Conservation (phyloP, 305 asterid genomes). For the Striga hermonthica region DNA sequence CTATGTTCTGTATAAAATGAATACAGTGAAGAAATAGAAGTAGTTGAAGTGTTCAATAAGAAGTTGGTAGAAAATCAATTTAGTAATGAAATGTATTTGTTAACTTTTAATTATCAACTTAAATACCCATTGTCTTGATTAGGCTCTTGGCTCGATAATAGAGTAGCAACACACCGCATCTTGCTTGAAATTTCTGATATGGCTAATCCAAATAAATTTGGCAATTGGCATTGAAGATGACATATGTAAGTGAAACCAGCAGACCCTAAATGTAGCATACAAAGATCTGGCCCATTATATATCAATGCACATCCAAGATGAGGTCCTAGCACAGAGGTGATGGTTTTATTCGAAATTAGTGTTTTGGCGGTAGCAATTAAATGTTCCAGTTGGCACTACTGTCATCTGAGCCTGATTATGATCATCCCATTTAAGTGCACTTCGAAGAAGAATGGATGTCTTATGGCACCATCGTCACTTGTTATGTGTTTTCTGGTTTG, state of each 20-base stretch:
- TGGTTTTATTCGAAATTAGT: neutral
- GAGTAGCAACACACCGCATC: too few species aligned
- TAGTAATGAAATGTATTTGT: too few species aligned
- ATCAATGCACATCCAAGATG: neutral
- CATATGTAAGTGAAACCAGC: neutral
- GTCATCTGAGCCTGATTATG: neutral
- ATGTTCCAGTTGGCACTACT: conserved; percentile 2
- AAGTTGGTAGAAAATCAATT: too few species aligned
- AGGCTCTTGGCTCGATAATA: too few species aligned
- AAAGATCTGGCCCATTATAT: neutral
- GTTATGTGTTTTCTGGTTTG: conserved; percentile 18
- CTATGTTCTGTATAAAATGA: too few species aligned
- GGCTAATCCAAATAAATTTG: neutral
- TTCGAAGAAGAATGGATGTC: neutral
- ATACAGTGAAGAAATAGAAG: too few species aligned
- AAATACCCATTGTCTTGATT: too few species aligned
- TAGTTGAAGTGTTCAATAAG: too few species aligned
- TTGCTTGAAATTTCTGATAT: neutral
- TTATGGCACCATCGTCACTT: neutral
- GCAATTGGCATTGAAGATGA: neutral
- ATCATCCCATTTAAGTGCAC: neutral
- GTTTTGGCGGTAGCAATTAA: neutral
- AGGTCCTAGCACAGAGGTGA: neutral
- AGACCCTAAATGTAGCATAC: neutral
- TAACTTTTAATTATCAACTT: too few species aligned